phyloP scores from a whole-genome alignment of 495 filamentous ascomycete genomes.

The Letharia lupina region DNA sequence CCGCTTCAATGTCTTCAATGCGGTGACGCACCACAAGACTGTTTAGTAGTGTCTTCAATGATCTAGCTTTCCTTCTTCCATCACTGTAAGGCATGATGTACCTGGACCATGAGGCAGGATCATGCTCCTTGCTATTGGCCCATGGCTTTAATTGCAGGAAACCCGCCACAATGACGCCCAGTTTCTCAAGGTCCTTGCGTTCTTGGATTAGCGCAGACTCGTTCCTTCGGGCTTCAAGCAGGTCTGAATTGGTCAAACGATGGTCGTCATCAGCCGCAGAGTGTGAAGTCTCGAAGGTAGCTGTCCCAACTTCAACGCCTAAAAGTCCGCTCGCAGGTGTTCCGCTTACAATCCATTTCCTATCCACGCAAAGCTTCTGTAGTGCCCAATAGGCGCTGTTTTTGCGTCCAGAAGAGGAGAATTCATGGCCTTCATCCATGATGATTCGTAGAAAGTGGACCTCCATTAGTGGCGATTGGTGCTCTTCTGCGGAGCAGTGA shows the following conservation, averaged over 20 bases:
- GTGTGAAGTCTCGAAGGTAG: slow-evolving; percentile 37
- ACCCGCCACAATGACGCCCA: slow-evolving; percentile 59
- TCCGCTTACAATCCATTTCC: slow-evolving; percentile 85
- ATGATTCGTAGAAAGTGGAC: slow-evolving; percentile 82
- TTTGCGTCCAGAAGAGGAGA: slow-evolving; percentile 51
- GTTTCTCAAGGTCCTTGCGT: slow-evolving; percentile 61
- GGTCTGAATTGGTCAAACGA: slow-evolving; percentile 23
- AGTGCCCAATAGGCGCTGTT: slow-evolving; percentile 61
- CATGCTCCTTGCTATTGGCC: slow-evolving; percentile 45
- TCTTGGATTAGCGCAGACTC: slow-evolving; percentile 44
- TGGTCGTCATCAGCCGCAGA: slow-evolving; percentile 21
- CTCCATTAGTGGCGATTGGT: slow-evolving; percentile 54
- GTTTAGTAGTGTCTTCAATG: slow-evolving; percentile 62
- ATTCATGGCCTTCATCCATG: slow-evolving; percentile 83
- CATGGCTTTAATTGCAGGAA: slow-evolving; percentile 76
- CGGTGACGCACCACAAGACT: slow-evolving; percentile 74
- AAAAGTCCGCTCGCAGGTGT: slow-evolving; percentile 78
- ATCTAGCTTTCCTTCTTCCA: slow-evolving; percentile 47
- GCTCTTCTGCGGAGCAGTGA: slow-evolving; percentile 31
- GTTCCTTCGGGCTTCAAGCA: slow-evolving; percentile 30
- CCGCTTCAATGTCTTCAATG: slow-evolving; percentile 56
- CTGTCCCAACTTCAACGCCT: slow-evolving; percentile 59
- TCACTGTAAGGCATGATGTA: slow-evolving; percentile 64
- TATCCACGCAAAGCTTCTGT: slow-evolving; percentile 57
- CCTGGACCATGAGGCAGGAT: slow-evolving; percentile 56